Evolutionary conservation across 2,329 filamentous ascomycete genomes (phyloP).

Genomic region (Pseudocercospora cruenta): DNA sequence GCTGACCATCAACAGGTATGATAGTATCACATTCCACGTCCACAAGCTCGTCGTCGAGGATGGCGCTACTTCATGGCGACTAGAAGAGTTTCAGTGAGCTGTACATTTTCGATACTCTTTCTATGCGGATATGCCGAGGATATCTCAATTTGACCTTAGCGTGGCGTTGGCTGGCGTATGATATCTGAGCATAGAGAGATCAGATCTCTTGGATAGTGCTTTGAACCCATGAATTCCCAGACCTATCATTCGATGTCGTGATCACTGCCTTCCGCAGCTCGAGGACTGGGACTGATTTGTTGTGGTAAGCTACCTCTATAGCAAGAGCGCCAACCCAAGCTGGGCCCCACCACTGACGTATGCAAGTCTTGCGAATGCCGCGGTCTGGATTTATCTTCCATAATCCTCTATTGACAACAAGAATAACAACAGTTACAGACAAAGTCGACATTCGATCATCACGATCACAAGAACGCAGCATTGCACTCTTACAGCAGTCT

Average conservation of each 20-base stretch:
- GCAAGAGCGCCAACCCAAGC: neutral
- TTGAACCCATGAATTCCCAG: neutral
- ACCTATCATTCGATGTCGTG: neutral
- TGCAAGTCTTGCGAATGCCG: neutral
- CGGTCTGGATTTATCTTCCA: neutral
- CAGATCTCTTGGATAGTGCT: neutral
- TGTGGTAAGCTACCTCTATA: neutral
- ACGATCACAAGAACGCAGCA: neutral
- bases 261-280: neutral
- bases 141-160: neutral
- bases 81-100: conserved; percentile 24
- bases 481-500: too few relatives aligned
- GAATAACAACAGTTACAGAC: neutral
- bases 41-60: conserved; percentile 66
- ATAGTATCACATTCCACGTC: conserved; percentile 46
- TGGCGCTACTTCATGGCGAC: conserved; percentile 62
- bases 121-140: neutral
- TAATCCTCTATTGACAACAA: neutral
- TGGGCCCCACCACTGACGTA: conserved; percentile 1
- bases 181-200: neutral
- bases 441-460: neutral
- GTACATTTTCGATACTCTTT: neutral
- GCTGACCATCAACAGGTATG: conserved; percentile 38
- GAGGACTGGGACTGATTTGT: neutral
- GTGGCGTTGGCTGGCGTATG: neutral